Conservation (phyloP, 768 basidiomycete genomes). For the Pleurotus salmoneostramineus region DNA sequence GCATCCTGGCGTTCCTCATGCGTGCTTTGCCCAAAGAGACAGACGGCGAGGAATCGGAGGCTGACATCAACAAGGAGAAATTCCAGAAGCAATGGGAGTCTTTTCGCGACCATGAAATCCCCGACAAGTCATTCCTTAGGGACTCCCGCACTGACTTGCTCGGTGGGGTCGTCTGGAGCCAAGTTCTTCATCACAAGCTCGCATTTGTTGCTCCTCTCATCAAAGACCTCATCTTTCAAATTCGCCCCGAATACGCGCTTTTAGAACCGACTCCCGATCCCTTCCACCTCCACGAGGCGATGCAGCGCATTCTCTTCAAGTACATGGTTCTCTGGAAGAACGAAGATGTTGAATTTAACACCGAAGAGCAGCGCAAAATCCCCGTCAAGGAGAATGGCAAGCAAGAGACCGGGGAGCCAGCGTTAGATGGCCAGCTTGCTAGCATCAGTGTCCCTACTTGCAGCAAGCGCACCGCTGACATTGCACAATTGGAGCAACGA, state of each 20-base stretch:
- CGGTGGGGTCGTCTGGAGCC: background rate
- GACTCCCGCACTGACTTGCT: background rate
- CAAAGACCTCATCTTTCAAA: background rate
- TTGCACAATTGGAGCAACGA: too few relatives aligned
- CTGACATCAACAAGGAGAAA: background rate
- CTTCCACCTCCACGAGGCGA: constrained; percentile 2
- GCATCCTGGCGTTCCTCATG: background rate
- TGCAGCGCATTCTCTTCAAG: constrained; percentile 6
- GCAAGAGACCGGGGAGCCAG: background rate
- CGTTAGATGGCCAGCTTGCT: too few relatives aligned
- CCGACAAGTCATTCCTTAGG: background rate
- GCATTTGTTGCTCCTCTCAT: background rate
- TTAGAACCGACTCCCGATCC: background rate
- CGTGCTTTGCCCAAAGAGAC: background rate
- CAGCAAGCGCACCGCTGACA: too few relatives aligned
- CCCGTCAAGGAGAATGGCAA: background rate
- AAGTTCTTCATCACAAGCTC: background rate
- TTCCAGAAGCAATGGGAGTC: background rate
- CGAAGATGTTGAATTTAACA: background rate
- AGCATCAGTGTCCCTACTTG: too few relatives aligned
- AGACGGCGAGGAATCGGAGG: background rate
- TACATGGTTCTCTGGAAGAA: background rate
- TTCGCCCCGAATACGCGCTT: background rate
- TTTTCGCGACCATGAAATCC: background rate
- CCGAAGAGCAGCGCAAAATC: too few relatives aligned